Evolutionary conservation across 345 rosid species (phyloP), one percentile per base, ranked within the genome.

Genomic region (Gossypium longicalyx): DNA sequence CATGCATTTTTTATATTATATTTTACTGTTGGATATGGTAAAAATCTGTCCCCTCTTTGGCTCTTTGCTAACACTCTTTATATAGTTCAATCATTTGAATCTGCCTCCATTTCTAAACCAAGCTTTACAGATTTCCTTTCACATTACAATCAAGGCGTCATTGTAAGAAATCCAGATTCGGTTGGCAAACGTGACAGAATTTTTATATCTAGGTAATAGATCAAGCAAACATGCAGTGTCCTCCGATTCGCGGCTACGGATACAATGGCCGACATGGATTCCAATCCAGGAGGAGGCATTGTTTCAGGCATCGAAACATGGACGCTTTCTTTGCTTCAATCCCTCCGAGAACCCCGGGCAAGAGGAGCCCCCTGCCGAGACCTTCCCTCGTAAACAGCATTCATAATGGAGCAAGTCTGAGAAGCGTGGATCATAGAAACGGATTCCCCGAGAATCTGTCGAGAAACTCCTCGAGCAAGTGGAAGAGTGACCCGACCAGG

Each of bases 401-500:
- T 72, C 84, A 75, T 81, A 68, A 66, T 5, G 41, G 41, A 34
- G 41, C 41, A 17, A 84, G 84, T 78, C 80, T 73, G 52, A 45
- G 75, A 72, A 82, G 80, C 85, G 67, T 45, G 13, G 81, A 76
- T 0, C 12, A 9, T 6, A 22, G 78, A 2, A 78, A 76, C 66
- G 83, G 77, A 13, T 56, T 48, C 16, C 45, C 79, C 0, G 59
- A 81, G 0, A 57, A 86, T 47, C 63, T 85, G 9, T 70, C 80
- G n/a, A 81, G 85, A 81, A 83, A 82, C 16, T 73, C 82, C 3
- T 83, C 83, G 78, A 81, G 81, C 45, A 76, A 80, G 47, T 82
- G 75, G 47, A 83, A 74, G 45, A 16, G 67, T 4, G 86, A 76
- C 7, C 93, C 87, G 0, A 93, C 91, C 67, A 86, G 90, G 86